phyloP scores from a whole-genome alignment of 495 filamentous ascomycete species.

The Lichina pygmaea region DNA sequence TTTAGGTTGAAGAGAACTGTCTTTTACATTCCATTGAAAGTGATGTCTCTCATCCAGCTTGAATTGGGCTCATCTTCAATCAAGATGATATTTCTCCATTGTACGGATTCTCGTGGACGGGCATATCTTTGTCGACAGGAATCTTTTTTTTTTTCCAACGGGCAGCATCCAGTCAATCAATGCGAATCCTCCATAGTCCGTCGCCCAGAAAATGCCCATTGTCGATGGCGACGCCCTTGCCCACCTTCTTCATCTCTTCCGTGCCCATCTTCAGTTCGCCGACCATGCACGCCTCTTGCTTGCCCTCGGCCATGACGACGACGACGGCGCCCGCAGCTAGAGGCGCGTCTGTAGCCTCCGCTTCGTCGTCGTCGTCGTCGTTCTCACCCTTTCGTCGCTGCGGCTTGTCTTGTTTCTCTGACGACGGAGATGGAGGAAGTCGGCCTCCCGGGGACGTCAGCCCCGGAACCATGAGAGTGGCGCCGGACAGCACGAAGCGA shows the following conservation, averaged over 20 bases:
- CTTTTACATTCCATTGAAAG: no score
- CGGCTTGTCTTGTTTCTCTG: constrained; percentile 13
- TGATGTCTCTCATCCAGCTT: no score
- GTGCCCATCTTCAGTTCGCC: constrained; percentile 70
- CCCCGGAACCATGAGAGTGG: constrained; percentile 85
- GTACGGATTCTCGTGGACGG: no score
- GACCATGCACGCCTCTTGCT: constrained; percentile 71
- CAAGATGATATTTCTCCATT: no score
- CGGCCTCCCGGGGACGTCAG: constrained; percentile 58
- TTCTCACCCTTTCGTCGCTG: constrained; percentile 1
- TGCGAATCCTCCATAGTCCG: constrained; percentile 61
- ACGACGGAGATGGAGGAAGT: constrained; percentile 24
- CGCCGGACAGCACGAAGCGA: constrained; percentile 80
- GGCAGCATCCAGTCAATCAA: constrained; percentile 27
- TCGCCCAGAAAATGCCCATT: constrained; percentile 82
- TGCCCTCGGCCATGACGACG: constrained; percentile 76
- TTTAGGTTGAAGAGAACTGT: no score
- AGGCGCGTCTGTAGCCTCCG: constrained; percentile 7
- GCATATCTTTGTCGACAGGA: no score
- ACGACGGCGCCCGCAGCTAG: constrained; percentile 35
- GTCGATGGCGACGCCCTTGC: constrained; percentile 81
- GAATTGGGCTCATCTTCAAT: no score
- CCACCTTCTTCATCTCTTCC: constrained; percentile 73
- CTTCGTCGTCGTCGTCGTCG: background rate
- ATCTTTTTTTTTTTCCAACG: no score